A percentile compares a stretch with the other conserved stretches of the same genome.
These are phyloP conservation scores for apple (Malus domestica) DNA, from an alignment of 306 rosid species.

Conservation along the genomic window DNA sequence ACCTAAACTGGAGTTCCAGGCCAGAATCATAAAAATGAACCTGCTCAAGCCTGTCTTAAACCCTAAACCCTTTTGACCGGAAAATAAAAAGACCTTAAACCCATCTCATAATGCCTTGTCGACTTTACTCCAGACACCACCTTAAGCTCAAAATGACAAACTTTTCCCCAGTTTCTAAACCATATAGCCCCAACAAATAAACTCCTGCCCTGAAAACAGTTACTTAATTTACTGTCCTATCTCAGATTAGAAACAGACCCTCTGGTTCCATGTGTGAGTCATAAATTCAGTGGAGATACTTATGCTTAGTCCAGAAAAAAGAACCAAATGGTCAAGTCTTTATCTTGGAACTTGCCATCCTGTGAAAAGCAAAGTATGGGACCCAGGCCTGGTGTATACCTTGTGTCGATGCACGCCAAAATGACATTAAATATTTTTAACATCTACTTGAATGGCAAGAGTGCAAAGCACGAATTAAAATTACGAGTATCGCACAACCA, in stretches of 20 bases:
- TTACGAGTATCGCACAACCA: constrained; percentile 13
- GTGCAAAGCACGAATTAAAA: constrained; percentile 23
- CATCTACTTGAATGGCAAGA: constrained; percentile 5
- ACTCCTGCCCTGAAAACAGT: not conserved
- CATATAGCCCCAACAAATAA: not conserved
- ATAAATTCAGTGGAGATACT: not conserved
- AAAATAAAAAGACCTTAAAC: not conserved
- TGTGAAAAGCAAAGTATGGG: not conserved
- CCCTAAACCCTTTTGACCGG: not conserved
- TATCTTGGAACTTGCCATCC: not conserved
- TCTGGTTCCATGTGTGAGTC: not conserved
- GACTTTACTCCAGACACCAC: not conserved
- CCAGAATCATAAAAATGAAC: not conserved
- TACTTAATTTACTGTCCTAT: not conserved
- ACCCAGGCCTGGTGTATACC: not conserved
- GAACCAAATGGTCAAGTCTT: not conserved
- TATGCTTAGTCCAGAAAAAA: not conserved
- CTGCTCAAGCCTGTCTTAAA: not conserved
- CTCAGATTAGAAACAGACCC: not conserved
- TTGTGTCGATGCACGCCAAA: not conserved
- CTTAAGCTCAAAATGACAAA: not conserved
- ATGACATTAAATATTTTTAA: not conserved
- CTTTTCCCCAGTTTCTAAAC: not conserved
- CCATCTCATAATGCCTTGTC: not conserved
- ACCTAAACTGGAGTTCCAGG: not conserved